A percentile compares a stretch with the other conserved stretches of the same genome.
Conservation (phyloP, 2,329 filamentous ascomycete genomes). For the Polytolypa hystricis region DNA sequence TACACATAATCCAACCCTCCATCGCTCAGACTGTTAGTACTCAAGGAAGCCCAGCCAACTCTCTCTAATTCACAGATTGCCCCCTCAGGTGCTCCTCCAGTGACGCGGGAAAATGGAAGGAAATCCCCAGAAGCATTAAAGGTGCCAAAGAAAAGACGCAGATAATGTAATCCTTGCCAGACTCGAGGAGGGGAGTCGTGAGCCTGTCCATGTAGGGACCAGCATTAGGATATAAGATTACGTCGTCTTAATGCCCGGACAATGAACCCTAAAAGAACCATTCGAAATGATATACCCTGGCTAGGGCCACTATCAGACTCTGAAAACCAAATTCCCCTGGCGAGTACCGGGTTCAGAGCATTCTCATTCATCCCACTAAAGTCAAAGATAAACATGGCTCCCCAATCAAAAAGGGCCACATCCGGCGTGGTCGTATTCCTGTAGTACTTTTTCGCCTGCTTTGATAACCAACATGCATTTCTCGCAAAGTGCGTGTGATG, state of each 20-base stretch:
- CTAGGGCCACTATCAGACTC: neutral
- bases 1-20: too few relatives aligned
- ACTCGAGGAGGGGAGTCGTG: too few relatives aligned
- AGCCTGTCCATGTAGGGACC: too few relatives aligned
- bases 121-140: too few relatives aligned
- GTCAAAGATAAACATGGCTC: neutral
- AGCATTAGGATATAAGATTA: neutral
- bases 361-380: neutral
- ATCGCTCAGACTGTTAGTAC: too few relatives aligned
- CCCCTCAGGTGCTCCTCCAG: too few relatives aligned
- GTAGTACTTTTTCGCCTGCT: conserved; percentile 2
- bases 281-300: neutral
- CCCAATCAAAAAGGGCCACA: conserved; percentile 1
- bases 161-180: too few relatives aligned
- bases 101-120: too few relatives aligned
- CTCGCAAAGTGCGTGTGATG: neutral
- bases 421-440: neutral
- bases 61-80: too few relatives aligned
- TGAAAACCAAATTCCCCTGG: conserved; percentile 1
- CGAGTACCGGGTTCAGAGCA: neutral
- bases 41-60: too few relatives aligned
- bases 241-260: neutral
- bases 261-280: neutral
- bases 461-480: conserved; percentile 1
- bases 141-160: too few relatives aligned